phyloP scores from a whole-genome alignment of 1,284 basidiomycete species.

The Trametes pubescens region DNA sequence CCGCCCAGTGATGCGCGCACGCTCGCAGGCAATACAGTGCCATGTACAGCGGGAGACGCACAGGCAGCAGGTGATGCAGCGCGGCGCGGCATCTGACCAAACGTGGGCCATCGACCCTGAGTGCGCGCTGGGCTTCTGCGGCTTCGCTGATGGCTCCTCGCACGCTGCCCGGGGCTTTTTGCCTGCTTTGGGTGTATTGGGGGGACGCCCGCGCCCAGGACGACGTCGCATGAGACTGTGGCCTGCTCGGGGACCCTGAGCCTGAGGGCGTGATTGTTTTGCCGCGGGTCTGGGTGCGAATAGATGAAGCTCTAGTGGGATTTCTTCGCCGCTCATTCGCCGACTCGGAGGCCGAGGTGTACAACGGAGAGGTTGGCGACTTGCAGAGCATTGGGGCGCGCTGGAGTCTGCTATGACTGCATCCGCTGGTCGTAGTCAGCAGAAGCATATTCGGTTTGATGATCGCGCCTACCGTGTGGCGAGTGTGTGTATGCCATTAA shows the following conservation, averaged over 20 bases:
- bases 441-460: no score
- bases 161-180: conserved; percentile 11
- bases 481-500: no score
- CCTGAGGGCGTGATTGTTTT: not conserved
- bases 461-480: not conserved
- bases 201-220: not conserved
- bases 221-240: conserved; percentile 7
- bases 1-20: no score
- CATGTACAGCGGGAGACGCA: not conserved
- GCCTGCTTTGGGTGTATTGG: conserved; percentile 3
- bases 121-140: conserved; percentile 13
- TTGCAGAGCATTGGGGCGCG: no score
- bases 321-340: no score
- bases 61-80: conserved; percentile 1
- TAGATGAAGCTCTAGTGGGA: no score
- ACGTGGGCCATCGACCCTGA: conserved; percentile 27
- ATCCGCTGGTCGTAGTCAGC: no score
- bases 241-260: conserved; percentile 9
- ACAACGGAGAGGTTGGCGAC: no score
- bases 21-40: no score
- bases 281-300: not conserved
- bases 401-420: no score
- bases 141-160: conserved; percentile 14
- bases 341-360: no score
- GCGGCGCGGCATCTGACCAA: conserved; percentile 23